Percentiles rank a stretch among this genome's conserved stretches.
Conservation (phyloP, 2,329 filamentous ascomycete species). For the Zymoseptoria passerinii region DNA sequence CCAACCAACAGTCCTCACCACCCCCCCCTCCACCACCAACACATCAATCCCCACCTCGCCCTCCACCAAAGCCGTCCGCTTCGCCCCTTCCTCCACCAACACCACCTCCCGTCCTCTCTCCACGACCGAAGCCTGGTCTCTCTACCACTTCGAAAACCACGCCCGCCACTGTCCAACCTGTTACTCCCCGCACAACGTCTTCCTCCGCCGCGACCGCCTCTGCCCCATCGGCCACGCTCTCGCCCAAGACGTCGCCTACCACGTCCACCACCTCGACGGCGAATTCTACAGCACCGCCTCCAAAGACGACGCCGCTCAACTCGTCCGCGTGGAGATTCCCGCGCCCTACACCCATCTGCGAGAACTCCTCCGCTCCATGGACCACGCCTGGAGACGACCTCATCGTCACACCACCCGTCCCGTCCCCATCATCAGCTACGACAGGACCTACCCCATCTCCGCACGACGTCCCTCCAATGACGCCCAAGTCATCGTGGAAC, state of each 20-base stretch:
- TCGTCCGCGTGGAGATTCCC: constrained; percentile 39
- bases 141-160: constrained; percentile 43
- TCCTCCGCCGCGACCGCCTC: constrained; percentile 33
- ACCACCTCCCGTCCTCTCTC: constrained; percentile 35
- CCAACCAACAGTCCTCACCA: constrained; percentile 13
- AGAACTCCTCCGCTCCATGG: constrained; percentile 35
- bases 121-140: constrained; percentile 37
- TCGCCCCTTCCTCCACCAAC: constrained; percentile 19
- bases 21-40: constrained; percentile 15
- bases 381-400: constrained; percentile 30
- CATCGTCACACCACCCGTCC: constrained; percentile 1
- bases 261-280: constrained; percentile 35
- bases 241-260: constrained; percentile 38
- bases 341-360: constrained; percentile 34
- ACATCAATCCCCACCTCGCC: constrained; percentile 22
- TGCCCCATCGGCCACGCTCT: constrained; percentile 38
- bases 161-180: constrained; percentile 38
- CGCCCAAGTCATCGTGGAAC: constrained; percentile 9
- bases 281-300: constrained; percentile 22
- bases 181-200: constrained; percentile 37
- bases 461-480: constrained; percentile 24
- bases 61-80: constrained; percentile 25
- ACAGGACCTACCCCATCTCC: constrained; percentile 36
- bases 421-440: constrained; percentile 36
- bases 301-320: constrained; percentile 31